A percentile compares a stretch with the other conserved stretches of the same genome.
Conservation (phyloP, 331 rosid genomes). For the Malus hybrid region DNA sequence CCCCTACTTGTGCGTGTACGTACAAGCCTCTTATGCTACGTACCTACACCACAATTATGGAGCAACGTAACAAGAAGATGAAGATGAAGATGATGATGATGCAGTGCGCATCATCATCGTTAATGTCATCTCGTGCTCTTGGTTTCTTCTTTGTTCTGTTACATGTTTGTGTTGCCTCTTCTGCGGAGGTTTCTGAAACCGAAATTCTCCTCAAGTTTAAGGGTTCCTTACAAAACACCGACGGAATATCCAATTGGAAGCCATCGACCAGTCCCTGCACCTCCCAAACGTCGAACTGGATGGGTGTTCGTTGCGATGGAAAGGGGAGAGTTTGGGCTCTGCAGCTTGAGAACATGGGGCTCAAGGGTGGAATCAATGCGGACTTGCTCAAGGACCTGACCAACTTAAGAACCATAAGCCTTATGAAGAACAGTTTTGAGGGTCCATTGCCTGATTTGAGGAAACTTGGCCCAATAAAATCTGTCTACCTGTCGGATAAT, state of each 20-base stretch:
- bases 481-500: constrained; percentile 49
- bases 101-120: background rate
- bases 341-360: constrained; percentile 58
- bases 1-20: constrained; percentile 33
- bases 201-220: constrained; percentile 58
- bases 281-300: constrained; percentile 36
- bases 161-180: background rate
- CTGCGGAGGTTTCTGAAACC: constrained; percentile 21
- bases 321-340: constrained; percentile 48
- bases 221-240: constrained; percentile 18
- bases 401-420: constrained; percentile 44
- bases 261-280: constrained; percentile 34
- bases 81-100: background rate
- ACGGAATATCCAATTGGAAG: constrained; percentile 37
- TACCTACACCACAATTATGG: constrained; percentile 1
- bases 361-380: constrained; percentile 49
- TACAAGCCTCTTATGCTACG: background rate
- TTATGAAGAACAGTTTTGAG: constrained; percentile 48
- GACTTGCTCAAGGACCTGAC: constrained; percentile 35
- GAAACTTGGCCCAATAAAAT: constrained; percentile 35
- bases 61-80: constrained; percentile 17
- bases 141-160: constrained; percentile 1
- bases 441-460: constrained; percentile 41
- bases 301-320: constrained; percentile 51
- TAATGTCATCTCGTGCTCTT: background rate